Evolutionary conservation across 805 yeast genomes (phyloP).

Genomic region (Schwanniomyces yamadae): DNA sequence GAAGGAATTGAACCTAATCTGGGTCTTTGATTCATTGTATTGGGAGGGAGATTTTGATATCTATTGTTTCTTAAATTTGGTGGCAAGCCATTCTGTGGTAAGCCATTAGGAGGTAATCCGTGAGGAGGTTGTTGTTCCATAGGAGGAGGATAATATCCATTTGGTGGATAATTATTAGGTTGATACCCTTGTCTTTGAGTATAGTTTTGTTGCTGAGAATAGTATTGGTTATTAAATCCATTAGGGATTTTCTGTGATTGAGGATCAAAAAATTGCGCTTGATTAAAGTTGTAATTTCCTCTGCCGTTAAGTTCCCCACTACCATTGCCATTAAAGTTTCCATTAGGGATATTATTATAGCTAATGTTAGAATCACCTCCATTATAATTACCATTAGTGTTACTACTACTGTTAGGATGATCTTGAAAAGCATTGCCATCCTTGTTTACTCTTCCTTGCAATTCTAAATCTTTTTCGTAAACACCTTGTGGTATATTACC

Average conservation of each 20-base stretch:
- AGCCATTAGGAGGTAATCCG: constrained; percentile 30
- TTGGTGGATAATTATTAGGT: constrained; percentile 3
- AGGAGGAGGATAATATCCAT: constrained; percentile 8
- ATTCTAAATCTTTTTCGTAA: constrained; percentile 23
- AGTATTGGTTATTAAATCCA: constrained; percentile 5
- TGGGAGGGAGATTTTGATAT: constrained; percentile 3
- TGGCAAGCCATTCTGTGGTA: constrained; percentile 23
- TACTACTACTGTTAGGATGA: not conserved
- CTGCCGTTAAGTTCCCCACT: too few relatives aligned
- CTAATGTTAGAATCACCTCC: too few relatives aligned
- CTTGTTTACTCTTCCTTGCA: constrained; percentile 22
- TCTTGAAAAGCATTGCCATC: not conserved
- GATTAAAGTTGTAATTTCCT: too few relatives aligned
- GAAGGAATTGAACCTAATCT: constrained; percentile 16
- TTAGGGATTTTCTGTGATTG: too few relatives aligned
- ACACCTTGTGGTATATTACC: constrained; percentile 14
- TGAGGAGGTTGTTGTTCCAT: constrained; percentile 32
- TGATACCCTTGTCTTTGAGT: constrained; percentile 1
- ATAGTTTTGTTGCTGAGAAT: constrained; percentile 4
- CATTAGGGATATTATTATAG: too few relatives aligned
- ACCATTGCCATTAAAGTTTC: too few relatives aligned
- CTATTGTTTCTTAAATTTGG: constrained; percentile 21
- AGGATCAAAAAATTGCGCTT: too few relatives aligned
- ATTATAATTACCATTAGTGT: too few relatives aligned
- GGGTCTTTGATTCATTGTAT: constrained; percentile 5